Evolutionary conservation across 768 basidiomycete genomes (phyloP).

Genomic region (Trametes punicea): DNA sequence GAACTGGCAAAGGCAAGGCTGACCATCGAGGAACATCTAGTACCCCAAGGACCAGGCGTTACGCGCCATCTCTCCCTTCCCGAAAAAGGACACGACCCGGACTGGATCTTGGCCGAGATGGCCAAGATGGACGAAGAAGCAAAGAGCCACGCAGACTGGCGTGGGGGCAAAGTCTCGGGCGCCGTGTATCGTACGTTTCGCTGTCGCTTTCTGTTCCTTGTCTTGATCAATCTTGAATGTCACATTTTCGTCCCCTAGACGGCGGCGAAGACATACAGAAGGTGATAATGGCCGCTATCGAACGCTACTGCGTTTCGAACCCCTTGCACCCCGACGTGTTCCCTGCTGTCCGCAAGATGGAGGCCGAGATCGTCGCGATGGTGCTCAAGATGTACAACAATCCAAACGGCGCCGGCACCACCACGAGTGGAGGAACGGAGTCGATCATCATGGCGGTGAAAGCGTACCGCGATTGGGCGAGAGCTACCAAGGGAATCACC

Average conservation of each 20-base stretch:
- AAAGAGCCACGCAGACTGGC: constrained; percentile 50
- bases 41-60: constrained; percentile 61
- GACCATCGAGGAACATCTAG: constrained; percentile 64
- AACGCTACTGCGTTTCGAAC: constrained; percentile 81
- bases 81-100: constrained; percentile 54
- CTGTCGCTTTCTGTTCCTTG: not conserved
- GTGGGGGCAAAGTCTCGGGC: constrained; percentile 73
- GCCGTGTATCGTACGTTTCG: constrained; percentile 74
- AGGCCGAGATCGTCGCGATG: constrained; percentile 91
- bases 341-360: constrained; percentile 94
- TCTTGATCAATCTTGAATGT: not conserved
- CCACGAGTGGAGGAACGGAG: constrained; percentile 95
- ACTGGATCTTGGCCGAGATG: constrained; percentile 80
- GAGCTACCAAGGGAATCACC: constrained; percentile 78
- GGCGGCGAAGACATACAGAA: constrained; percentile 80
- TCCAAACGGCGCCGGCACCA: constrained; percentile 83
- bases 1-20: constrained; percentile 64
- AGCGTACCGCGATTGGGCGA: constrained; percentile 92
- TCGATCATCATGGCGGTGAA: constrained; percentile 95
- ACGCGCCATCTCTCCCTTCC: constrained; percentile 68
- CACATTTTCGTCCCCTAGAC: constrained; percentile 40
- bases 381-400: constrained; percentile 82
- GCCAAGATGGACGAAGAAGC: constrained; percentile 69
- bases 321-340: constrained; percentile 93
- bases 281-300: constrained; percentile 77